A percentile compares a stretch with the other conserved stretches of the same genome.
phyloP scores from a whole-genome alignment of 164 flowering plant species.

The Annona cherimola region DNA sequence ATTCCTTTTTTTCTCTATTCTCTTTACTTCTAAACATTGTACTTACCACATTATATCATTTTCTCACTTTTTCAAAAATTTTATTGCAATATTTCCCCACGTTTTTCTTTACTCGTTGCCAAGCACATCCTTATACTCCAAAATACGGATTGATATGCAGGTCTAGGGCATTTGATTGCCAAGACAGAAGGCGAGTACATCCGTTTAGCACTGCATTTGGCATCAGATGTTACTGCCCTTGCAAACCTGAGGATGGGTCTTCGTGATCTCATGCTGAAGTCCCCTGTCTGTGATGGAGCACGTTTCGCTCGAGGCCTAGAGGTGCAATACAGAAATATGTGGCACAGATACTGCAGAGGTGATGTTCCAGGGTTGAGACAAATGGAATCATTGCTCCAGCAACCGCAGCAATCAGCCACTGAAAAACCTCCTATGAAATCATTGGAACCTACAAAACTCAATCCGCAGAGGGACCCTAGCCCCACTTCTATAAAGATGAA shows the following conservation, averaged over 20 bases:
- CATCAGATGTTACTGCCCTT: constrained; percentile 68
- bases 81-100: too few relatives aligned
- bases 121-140: not conserved
- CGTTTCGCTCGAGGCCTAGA: constrained; percentile 59
- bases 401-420: constrained; percentile 11
- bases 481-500: constrained; percentile 11
- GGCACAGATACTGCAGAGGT: constrained; percentile 79
- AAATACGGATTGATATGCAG: constrained; percentile 28
- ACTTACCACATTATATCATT: too few relatives aligned
- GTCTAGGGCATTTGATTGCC: constrained; percentile 67
- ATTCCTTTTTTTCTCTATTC: too few relatives aligned
- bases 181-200: constrained; percentile 88
- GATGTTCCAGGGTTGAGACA: constrained; percentile 66
- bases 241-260: constrained; percentile 69
- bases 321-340: constrained; percentile 60
- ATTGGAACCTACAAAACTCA: constrained; percentile 22
- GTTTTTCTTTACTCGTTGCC: too few relatives aligned
- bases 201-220: constrained; percentile 60
- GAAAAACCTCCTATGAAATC: constrained; percentile 26
- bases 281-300: constrained; percentile 86
- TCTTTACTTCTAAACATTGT: too few relatives aligned
- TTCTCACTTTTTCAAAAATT: too few relatives aligned
- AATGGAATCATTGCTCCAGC: constrained; percentile 41
- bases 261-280: constrained; percentile 74
- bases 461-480: constrained; percentile 3